Evolutionary conservation across 768 basidiomycete species (phyloP).

Genomic region (Guyanaporus albipodus): DNA sequence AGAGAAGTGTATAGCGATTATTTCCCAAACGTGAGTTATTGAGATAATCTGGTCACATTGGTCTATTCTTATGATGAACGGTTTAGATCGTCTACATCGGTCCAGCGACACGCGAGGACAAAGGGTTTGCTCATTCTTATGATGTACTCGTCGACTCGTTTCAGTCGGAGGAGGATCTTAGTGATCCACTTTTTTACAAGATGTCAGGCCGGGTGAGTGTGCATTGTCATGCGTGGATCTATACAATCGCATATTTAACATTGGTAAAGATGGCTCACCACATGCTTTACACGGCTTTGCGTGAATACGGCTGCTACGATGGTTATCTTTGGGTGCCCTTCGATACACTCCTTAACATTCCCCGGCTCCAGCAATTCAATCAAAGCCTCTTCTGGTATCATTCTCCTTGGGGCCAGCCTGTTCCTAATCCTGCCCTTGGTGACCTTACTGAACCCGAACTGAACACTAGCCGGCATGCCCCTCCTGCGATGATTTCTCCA

Average conservation of each 20-base stretch:
- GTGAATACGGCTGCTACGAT: conserved; percentile 42
- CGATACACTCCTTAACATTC: conserved; percentile 47
- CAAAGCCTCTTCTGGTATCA: conserved; percentile 48
- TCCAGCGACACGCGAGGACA: conserved; percentile 43
- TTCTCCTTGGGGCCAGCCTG: conserved; percentile 41
- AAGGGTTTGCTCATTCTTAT: conserved; percentile 46
- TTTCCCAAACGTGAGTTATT: conserved; percentile 44
- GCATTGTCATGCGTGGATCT: background rate
- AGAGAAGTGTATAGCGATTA: conserved; percentile 43
- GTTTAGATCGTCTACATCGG: conserved; percentile 46
- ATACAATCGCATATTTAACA: background rate
- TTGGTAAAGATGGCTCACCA: conserved; percentile 44
- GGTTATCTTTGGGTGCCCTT: conserved; percentile 54
- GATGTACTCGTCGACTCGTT: conserved; percentile 49
- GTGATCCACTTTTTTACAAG: conserved; percentile 33
- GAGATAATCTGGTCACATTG: background rate
- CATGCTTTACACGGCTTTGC: conserved; percentile 47
- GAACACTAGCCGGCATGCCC: conserved; percentile 32
- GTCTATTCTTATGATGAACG: background rate
- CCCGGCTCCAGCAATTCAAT: conserved; percentile 44
- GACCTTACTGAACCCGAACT: conserved; percentile 9
- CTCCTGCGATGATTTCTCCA: conserved; percentile 41
- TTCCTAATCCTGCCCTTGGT: conserved; percentile 37
- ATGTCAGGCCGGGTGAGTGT: conserved; percentile 42
- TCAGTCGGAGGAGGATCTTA: conserved; percentile 41